These are phyloP conservation scores for Kodamaea hsintzibuensis DNA, from an alignment of 805 yeast species.

Conservation along the genomic window DNA sequence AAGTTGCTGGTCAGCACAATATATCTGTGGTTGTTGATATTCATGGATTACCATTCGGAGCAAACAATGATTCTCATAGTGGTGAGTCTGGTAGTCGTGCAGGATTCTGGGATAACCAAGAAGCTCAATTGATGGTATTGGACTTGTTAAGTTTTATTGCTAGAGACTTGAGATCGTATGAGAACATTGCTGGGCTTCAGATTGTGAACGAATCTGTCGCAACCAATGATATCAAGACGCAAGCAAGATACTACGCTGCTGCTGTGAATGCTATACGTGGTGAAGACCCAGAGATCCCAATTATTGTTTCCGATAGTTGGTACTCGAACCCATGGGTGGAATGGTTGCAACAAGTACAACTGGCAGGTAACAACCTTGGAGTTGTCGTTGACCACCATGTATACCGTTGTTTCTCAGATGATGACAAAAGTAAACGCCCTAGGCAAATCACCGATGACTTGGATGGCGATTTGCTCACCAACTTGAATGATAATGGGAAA, in stretches of 20 bases:
- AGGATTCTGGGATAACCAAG: constrained; percentile 59
- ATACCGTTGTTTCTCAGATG: constrained; percentile 81
- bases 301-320: constrained; percentile 93
- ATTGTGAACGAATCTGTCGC: constrained; percentile 82
- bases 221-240: constrained; percentile 47
- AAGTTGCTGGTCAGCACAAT: constrained; percentile 56
- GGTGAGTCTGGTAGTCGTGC: constrained; percentile 64
- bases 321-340: constrained; percentile 77
- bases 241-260: constrained; percentile 64
- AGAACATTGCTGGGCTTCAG: constrained; percentile 80
- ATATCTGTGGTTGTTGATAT: constrained; percentile 82
- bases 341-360: constrained; percentile 53
- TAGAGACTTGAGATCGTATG: constrained; percentile 52
- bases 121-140: constrained; percentile 46
- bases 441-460: constrained; percentile 62
- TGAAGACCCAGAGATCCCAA: constrained; percentile 58
- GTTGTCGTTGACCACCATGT: constrained; percentile 82
- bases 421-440: constrained; percentile 67
- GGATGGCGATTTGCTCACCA: constrained; percentile 48
- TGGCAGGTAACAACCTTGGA: constrained; percentile 46
- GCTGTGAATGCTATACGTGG: constrained; percentile 63
- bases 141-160: constrained; percentile 62
- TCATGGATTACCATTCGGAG: constrained; percentile 92
- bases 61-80: constrained; percentile 82
- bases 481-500: constrained; percentile 41